Base-by-base conservation (phyloP, 345 rosid species). In the Brassica carinata region DNA sequence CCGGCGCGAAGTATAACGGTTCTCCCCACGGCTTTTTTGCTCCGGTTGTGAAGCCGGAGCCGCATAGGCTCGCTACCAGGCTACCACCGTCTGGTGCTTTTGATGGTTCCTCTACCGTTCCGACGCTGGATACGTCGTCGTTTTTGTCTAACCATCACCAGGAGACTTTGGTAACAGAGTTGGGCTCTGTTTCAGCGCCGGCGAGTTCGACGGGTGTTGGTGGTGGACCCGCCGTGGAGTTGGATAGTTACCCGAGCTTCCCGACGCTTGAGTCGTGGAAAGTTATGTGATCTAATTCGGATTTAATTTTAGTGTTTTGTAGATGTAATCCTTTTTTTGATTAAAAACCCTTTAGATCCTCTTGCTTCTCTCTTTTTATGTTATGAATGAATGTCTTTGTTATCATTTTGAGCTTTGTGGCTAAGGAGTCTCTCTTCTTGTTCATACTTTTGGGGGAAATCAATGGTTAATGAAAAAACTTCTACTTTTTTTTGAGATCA, bases 241-340 rank as follows among this genome's bases (percentile, higher is more conserved):
- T 83, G 34, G 88, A 81, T 27, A 53, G 79, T 43, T 86, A 85
- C 40, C 75, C 88, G 1, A 80, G 69, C 76, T 93, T 91, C 65
- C 98, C 99, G 5, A 95, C 97, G 5, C 89, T 95, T 3, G 99
- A 93, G 69, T 95, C 99, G 27, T 91, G 99, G 97, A 92, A 82
- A 78, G 88, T 87, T 34, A 76, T 76, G 77, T 81, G 58, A 81
- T 76, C 7, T 5, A 58, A 75, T 85, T 85, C 76, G 70, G 64
- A 83, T 58, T 55, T 59, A 64, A 4, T 48, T 10, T 33, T 76
- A 71, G 64, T 34, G 26, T 71, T 66, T 58, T 57, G 73, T 70
- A 70, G 76, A 70, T 75, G 71, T 80, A 51, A 69, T 81, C 63
- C 10, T 15, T 69, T 14, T 43, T 27, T 36, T 2, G 34, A n/a